These are phyloP conservation scores for Sanghuangporus sanghuang DNA, from an alignment of 1,284 basidiomycete species.

Conservation along the genomic window DNA sequence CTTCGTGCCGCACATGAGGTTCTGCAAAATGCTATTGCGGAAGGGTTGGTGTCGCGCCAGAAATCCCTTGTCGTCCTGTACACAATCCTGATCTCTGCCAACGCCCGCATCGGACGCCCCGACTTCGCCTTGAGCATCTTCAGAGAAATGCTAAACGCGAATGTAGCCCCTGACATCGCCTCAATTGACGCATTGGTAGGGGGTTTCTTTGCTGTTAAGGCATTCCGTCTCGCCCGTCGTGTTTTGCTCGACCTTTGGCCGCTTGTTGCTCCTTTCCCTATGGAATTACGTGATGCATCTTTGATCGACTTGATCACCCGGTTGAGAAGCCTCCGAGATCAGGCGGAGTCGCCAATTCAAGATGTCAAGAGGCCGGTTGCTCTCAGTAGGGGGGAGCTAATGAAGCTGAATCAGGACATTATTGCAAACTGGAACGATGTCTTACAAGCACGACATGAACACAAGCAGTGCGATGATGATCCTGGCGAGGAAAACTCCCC, in stretches of 20 bases:
- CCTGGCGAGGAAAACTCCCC: background rate
- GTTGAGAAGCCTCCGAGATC: slow-evolving; percentile 37
- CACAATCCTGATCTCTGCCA: slow-evolving; percentile 66
- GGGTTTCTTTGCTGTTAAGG: slow-evolving; percentile 55
- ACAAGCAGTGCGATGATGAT: background rate
- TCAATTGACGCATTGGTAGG: slow-evolving; percentile 64
- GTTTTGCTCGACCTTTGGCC: slow-evolving; percentile 60
- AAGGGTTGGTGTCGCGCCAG: slow-evolving; percentile 33
- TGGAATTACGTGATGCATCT: slow-evolving; percentile 32
- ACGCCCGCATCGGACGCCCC: slow-evolving; percentile 54
- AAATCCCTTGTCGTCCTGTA: slow-evolving; percentile 58
- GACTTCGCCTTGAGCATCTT: slow-evolving; percentile 49
- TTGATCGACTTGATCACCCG: slow-evolving; percentile 39
- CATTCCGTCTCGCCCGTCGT: slow-evolving; percentile 42
- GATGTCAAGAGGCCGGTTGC: background rate
- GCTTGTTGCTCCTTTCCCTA: slow-evolving; percentile 56
- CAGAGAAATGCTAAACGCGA: slow-evolving; percentile 53
- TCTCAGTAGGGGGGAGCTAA: background rate
- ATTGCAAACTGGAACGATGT: slow-evolving; percentile 7
- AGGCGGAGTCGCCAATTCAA: background rate
- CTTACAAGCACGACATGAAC: background rate
- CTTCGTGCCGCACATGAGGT: slow-evolving; percentile 45
- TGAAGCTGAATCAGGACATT: background rate
- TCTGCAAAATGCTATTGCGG: slow-evolving; percentile 43
- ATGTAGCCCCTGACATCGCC: slow-evolving; percentile 60